phyloP scores from a whole-genome alignment of 352 stramenopile species.

The Lagenidium giganteum region DNA sequence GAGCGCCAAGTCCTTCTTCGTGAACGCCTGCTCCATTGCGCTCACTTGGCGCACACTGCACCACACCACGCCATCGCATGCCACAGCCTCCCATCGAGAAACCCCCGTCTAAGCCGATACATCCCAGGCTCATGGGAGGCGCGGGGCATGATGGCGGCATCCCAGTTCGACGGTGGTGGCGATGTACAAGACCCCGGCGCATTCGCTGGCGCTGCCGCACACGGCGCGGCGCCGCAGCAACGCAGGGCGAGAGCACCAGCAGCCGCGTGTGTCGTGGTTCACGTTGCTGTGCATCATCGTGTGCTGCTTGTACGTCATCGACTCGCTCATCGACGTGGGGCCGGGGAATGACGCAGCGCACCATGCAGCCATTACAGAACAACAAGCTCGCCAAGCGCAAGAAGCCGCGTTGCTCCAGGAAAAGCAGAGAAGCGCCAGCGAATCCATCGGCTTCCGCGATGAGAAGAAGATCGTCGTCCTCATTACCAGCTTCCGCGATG shows the following conservation, averaged over 20 bases:
- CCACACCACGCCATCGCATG: no score
- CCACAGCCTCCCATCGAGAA: no score
- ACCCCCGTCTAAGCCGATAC: no score
- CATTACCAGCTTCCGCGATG: slow-evolving; percentile 61
- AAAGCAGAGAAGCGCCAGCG: slow-evolving; percentile 4
- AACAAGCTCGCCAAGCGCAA: slow-evolving; percentile 8
- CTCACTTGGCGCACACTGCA: no score
- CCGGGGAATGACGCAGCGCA: slow-evolving; percentile 3
- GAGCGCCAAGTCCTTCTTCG: slow-evolving; percentile 82
- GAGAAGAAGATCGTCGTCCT: slow-evolving; percentile 74
- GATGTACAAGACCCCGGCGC: slow-evolving; percentile 53
- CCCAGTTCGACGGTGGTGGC: slow-evolving; percentile 14
- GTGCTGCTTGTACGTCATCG: slow-evolving; percentile 7
- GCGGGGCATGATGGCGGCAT: background rate
- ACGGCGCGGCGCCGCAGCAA: slow-evolving; percentile 14
- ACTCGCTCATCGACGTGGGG: slow-evolving; percentile 2
- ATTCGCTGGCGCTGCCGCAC: slow-evolving; percentile 44
- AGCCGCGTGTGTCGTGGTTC: background rate
- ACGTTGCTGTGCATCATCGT: slow-evolving; percentile 8
- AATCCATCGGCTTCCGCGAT: slow-evolving; percentile 41
- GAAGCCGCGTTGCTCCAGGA: slow-evolving; percentile 11
- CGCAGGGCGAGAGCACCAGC: slow-evolving; percentile 7
- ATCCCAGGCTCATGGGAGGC: background rate
- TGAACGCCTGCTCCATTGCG: no score
- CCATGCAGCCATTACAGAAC: slow-evolving; percentile 3